Percentiles rank a stretch among this genome's conserved stretches.
Evolutionary conservation across 208 protist species (phyloP).

Genomic region (Angomonas deanei): DNA sequence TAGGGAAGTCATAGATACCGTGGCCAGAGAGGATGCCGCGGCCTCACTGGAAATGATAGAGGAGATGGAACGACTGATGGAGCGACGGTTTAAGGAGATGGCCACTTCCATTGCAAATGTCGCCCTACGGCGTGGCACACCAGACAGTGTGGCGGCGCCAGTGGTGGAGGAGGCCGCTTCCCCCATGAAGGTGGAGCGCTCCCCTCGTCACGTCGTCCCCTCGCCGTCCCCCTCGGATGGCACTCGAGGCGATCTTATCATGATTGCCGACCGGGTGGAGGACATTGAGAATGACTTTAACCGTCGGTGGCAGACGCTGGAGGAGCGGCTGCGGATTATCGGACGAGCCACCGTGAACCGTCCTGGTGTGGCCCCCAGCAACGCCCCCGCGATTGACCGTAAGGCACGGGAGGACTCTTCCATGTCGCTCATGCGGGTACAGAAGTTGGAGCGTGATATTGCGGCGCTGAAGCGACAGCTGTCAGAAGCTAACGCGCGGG

Average conservation of each 20-base stretch:
- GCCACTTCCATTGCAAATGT: constrained; percentile 36
- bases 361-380: background rate
- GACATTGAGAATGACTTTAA: constrained; percentile 77
- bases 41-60: constrained; percentile 61
- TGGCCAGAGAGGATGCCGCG: constrained; percentile 72
- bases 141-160: background rate
- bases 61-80: constrained; percentile 49
- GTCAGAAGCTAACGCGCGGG: background rate
- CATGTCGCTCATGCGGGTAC: constrained; percentile 75
- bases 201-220: background rate
- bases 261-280: constrained; percentile 38
- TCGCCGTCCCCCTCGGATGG: constrained; percentile 18
- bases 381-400: constrained; percentile 46
- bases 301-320: constrained; percentile 68
- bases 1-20: constrained; percentile 38
- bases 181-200: background rate
- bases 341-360: constrained; percentile 66
- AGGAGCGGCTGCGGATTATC: constrained; percentile 83
- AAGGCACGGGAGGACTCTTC: constrained; percentile 84
- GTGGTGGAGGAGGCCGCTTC: background rate
- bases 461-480: constrained; percentile 33
- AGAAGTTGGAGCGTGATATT: constrained; percentile 77
- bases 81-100: constrained; percentile 66
- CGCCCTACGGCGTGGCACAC: constrained; percentile 15
- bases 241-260: constrained; percentile 44